phyloP scores from a whole-genome alignment of 352 stramenopile species.

The Pythium folliculosum region DNA sequence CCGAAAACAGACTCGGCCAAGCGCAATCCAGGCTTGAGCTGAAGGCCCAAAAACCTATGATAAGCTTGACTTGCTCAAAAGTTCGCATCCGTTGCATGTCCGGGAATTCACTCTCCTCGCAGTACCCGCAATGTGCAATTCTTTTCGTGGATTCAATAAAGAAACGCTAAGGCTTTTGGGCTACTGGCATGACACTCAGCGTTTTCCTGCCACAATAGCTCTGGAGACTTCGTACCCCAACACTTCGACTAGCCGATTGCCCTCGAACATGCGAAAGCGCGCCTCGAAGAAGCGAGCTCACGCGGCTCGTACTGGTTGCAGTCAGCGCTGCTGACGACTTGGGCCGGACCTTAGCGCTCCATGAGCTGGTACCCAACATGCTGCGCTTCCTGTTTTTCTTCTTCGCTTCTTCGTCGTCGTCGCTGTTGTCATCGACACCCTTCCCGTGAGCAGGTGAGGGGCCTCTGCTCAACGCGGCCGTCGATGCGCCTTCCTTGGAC shows the following conservation, averaged over 20 bases:
- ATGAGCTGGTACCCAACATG: not conserved
- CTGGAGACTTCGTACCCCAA: not conserved
- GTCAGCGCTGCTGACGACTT: not conserved
- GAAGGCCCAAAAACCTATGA: too few species aligned
- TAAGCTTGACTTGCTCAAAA: too few species aligned
- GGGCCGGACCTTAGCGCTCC: not conserved
- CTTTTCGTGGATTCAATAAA: too few species aligned
- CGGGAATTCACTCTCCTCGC: too few species aligned
- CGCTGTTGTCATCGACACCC: not conserved
- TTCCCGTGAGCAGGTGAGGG: not conserved
- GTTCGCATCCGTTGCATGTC: too few species aligned
- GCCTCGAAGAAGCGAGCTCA: not conserved
- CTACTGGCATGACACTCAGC: not conserved
- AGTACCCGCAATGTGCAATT: too few species aligned
- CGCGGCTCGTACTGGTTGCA: not conserved
- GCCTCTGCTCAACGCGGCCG: not conserved
- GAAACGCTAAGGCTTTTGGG: too few species aligned
- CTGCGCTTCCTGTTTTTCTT: not conserved
- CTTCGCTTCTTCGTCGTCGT: not conserved
- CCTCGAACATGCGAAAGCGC: not conserved
- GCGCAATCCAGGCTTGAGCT: too few species aligned
- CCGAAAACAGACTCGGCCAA: too few species aligned
- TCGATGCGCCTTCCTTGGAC: constrained; percentile 4
- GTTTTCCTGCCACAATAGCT: not conserved
- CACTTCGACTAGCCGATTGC: not conserved